Conservation (phyloP, 768 basidiomycete genomes). For the Russula lepida region DNA sequence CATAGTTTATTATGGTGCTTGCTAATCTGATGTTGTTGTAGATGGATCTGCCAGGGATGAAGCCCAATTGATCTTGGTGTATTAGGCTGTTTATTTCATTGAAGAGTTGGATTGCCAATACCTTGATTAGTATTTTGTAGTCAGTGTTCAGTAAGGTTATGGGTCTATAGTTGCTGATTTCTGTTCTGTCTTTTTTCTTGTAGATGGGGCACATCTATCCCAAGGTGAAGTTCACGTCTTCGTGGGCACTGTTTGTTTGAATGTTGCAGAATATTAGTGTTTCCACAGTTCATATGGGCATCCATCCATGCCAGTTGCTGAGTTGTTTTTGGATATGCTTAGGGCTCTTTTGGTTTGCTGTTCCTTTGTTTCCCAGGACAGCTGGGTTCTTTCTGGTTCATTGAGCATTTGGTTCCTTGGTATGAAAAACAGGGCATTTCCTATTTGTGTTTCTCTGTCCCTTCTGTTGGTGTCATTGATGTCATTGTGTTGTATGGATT, state of each 20-base stretch:
- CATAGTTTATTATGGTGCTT: background rate
- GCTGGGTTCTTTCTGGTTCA: no score
- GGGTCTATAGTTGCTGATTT: background rate
- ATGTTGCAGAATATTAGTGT: background rate
- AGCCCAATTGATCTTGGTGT: background rate
- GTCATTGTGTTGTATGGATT: no score
- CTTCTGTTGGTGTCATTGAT: no score
- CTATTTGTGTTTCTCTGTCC: no score
- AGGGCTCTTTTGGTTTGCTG: no score
- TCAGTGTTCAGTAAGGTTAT: slow-evolving; percentile 27
- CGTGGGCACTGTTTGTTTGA: background rate
- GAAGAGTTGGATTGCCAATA: background rate
- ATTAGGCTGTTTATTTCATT: background rate
- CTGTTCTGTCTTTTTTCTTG: slow-evolving; percentile 29
- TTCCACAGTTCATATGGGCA: background rate
- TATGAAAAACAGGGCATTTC: no score
- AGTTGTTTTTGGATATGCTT: background rate
- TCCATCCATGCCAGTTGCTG: background rate
- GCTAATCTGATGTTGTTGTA: background rate
- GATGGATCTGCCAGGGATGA: background rate
- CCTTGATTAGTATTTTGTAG: slow-evolving; percentile 28
- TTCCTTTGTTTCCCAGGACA: no score
- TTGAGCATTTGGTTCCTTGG: no score
- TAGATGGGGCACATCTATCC: slow-evolving; percentile 34
- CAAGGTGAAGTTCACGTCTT: slow-evolving; percentile 21